Percentiles rank a stretch among this genome's conserved stretches.
Evolutionary conservation across 352 stramenopile species (phyloP).

Genomic region (Pythium oligandrum): DNA sequence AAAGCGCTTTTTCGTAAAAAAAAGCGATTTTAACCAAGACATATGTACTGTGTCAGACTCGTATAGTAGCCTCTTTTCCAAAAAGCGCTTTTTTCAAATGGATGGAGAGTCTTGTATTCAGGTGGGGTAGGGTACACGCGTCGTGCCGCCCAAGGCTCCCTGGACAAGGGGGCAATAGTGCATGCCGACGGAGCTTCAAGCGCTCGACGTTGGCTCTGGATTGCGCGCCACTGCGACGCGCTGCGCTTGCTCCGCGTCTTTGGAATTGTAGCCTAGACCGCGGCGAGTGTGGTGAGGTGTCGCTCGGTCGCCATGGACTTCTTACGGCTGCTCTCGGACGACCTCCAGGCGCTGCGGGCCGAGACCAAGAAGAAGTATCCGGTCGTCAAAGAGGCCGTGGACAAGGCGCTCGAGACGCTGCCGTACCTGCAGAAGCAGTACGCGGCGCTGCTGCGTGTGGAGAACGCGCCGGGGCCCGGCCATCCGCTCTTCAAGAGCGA

Average conservation of each 20-base stretch:
- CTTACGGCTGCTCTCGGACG: constrained; percentile 83
- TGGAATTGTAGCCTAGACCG: too few relatives aligned
- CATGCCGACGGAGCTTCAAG: neutral
- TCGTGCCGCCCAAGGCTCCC: neutral
- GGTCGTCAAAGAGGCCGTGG: constrained; percentile 95
- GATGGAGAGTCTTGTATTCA: constrained; percentile 8
- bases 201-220: too few relatives aligned
- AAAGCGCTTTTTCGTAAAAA: constrained; percentile 14
- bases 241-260: too few relatives aligned
- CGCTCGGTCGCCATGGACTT: constrained; percentile 77
- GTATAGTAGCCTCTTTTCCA: neutral
- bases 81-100: constrained; percentile 8
- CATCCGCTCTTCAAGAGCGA: constrained; percentile 92
- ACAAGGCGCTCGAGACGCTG: constrained; percentile 93
- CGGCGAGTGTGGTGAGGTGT: too few relatives aligned
- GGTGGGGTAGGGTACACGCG: neutral
- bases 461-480: constrained; percentile 81
- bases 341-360: constrained; percentile 78
- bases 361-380: constrained; percentile 90
- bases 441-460: constrained; percentile 71
- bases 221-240: too few relatives aligned
- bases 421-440: constrained; percentile 94
- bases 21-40: constrained; percentile 9
- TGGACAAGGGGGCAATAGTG: neutral
- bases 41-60: too few relatives aligned